phyloP scores from a whole-genome alignment of 805 yeast species.

The Nakazawaea laoshanensis region DNA sequence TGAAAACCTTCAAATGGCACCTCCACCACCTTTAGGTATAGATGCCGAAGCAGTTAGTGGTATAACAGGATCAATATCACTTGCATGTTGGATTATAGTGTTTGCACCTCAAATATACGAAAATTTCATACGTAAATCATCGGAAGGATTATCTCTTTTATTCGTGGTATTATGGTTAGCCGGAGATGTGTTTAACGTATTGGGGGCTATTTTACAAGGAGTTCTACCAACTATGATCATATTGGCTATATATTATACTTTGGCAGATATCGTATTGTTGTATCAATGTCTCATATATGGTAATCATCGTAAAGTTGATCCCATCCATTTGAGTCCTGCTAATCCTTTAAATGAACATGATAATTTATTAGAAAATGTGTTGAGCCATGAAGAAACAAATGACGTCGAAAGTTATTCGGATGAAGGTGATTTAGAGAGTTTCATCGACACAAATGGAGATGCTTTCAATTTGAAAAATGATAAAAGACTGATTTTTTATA shows the following conservation, averaged over 20 bases:
- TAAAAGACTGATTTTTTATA: conserved; percentile 18
- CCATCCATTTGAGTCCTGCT: conserved; percentile 80
- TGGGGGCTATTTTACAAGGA: conserved; percentile 86
- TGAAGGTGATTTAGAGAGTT: conserved; percentile 18
- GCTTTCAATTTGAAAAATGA: conserved; percentile 14
- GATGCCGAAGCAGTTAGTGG: conserved; percentile 72
- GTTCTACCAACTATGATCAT: conserved; percentile 92
- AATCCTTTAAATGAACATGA: conserved; percentile 72
- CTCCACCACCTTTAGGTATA: conserved; percentile 57
- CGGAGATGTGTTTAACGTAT: conserved; percentile 89
- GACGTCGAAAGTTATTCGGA: conserved; percentile 19
- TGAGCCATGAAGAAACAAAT: conserved; percentile 31
- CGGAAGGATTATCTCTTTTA: conserved; percentile 83
- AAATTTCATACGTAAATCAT: conserved; percentile 73
- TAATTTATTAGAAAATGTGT: conserved; percentile 45
- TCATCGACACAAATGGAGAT: conserved; percentile 23
- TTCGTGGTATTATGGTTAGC: conserved; percentile 87
- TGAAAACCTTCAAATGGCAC: conserved; percentile 29
- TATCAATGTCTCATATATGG: conserved; percentile 82
- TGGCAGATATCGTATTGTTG: conserved; percentile 79
- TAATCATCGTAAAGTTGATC: conserved; percentile 46
- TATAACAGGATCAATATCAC: conserved; percentile 78
- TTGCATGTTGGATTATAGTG: conserved; percentile 97
- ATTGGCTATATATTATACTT: conserved; percentile 84
- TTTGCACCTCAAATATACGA: conserved; percentile 96